Conservation (phyloP, 345 rosid species). For the Eutrema yunnanense region DNA sequence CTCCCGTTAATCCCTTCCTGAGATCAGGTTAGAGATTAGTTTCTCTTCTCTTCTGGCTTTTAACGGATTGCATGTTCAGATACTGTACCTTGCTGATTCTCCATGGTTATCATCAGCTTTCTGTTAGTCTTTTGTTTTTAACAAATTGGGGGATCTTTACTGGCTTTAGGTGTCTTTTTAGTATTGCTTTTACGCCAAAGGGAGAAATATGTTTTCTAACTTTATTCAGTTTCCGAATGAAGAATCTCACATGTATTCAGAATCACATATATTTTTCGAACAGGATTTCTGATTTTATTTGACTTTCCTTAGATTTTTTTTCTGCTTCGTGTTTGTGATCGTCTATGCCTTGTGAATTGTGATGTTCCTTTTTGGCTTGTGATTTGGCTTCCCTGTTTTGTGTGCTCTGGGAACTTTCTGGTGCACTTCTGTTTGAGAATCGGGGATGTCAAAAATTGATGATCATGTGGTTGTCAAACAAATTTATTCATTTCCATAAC, state of each 20-base stretch:
- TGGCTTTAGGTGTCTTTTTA: background rate
- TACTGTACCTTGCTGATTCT: background rate
- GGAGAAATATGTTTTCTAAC: background rate
- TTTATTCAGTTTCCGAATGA: background rate
- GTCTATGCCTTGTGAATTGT: background rate
- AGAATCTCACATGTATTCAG: background rate
- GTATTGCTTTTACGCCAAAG: background rate
- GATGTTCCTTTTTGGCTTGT: background rate
- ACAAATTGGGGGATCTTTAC: background rate
- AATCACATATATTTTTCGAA: background rate
- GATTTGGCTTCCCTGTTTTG: background rate
- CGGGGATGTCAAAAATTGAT: background rate
- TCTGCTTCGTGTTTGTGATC: background rate
- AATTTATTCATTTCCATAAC: background rate
- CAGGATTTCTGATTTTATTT: background rate
- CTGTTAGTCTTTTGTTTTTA: background rate
- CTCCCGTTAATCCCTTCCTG: background rate
- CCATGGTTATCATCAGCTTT: background rate
- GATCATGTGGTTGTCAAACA: background rate
- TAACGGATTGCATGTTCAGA: background rate
- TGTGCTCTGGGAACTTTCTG: background rate
- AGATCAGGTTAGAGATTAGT: conserved; percentile 12
- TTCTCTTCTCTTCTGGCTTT: background rate
- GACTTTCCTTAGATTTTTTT: background rate
- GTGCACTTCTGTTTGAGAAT: background rate